Evolutionary conservation across 169 alveolate genomes (phyloP), one percentile per base, ranked within the genome.

Genomic region (Eimeria sp.): DNA sequence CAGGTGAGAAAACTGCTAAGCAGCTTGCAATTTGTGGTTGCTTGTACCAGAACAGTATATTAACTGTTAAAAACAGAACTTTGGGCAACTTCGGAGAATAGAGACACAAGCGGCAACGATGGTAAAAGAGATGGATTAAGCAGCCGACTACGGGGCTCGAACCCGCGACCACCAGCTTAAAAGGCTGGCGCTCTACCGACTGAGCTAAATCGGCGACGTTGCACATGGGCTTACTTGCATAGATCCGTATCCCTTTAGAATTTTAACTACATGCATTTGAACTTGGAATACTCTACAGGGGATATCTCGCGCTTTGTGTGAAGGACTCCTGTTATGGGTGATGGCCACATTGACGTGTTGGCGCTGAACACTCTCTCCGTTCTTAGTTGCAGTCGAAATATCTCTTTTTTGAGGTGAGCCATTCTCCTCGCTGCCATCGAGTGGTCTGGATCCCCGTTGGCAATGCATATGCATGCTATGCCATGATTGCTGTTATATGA

Each of bases 101-200:
- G n/a, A 16, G 37, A 71, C 4, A 6, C 33, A 33, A 16, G 49
- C 23, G 4, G 46, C 18, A 0, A 11, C 46, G 46, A 33, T 6
- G 9, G n/a, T 6, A 33, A 37, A 71, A 33, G 64, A 27, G n/a
- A n/a, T n/a, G n/a, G n/a, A n/a, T n/a, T n/a, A 20, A 0, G 9
- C 40, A 68, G 96, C 96, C 96, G 83, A 71, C 96, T 77, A 80
- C 99, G 99, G 99, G 99, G 99, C 99, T 99, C 99, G 99, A 99
- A 99, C 99, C 99, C 99, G 99, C 99, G 99, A 99, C 99, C 99
- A 99, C 99, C 99, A 99, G 99, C 99, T 99, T 99, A 99, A 99
- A 99, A 99, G 99, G 99, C 99, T 98, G 99, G 99, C 99, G 99
- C 99, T 99, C 99, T 99, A 99, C 99, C 99, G 99, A 99, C 99